Evolutionary conservation across 495 filamentous ascomycete genomes (phyloP), one percentile per base, ranked within the genome.

Genomic region (Tuber umbilicatum): DNA sequence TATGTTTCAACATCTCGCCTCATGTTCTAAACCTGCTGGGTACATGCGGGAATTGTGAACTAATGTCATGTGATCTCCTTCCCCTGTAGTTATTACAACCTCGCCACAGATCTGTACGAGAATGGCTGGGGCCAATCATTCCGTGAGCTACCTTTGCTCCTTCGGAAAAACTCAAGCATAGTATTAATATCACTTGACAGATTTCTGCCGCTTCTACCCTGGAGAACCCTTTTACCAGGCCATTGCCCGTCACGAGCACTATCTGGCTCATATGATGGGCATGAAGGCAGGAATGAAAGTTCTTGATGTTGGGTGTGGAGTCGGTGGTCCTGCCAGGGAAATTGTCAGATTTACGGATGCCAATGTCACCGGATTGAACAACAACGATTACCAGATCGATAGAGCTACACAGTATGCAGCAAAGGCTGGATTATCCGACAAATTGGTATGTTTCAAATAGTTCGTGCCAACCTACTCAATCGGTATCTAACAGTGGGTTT

Each of bases 321-420:
- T 99, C 71, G 95, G 95, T 79, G 96, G 95, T 70, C 95, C 95
- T n/a, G 95, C 96, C 37, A 89, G 95, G 74, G 95, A 99, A 86
- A 98, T 99, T 78, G 91, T 91, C 83, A 94, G 97, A 84, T 99
- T 99, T 87, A 90, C 93, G 67, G 94, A 91, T 78, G 90, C 88
- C 81, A 93, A 97, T 81, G 89, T 97, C 75, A 91, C 93, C 38
- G 95, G 95, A 55, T 85, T 99, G 82, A 99, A 99, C 90, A 99
- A 98, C 90, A 99, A 98, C 86, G 94, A 97, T 86, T 98, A 98
- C 88, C 95, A 99, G 86, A 98, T 99, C 83, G 89, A 97, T 84
- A 92, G 95, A 70, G 96, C 95, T 10, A 94, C 90, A 37, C 87
- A 87, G 67, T 97, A 98, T 83, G 93, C 94, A 23, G 84, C 87